Base-by-base conservation (phyloP, 2,329 filamentous ascomycete species). In the Colletotrichum sp. region DNA sequence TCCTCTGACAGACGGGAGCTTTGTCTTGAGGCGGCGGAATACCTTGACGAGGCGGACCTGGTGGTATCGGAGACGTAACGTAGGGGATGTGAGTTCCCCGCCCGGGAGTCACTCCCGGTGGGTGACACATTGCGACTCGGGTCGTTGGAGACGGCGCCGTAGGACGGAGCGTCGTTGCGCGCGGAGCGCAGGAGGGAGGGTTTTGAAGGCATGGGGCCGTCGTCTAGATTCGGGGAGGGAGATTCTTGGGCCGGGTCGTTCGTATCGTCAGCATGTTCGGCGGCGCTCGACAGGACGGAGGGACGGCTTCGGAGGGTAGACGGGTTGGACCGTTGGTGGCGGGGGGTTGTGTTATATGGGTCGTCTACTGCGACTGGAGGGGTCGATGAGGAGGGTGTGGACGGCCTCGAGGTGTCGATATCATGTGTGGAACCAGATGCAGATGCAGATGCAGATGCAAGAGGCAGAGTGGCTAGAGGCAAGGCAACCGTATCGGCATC, bases 1-100 rank as follows among this genome's bases (percentile, higher is more conserved):
- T 90, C 89, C 57, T 89, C 87, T 6, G 90, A 90, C 28, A 83
- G 73, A 55, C 84, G 80, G 9, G 81, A 83, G n/a, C 81, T 84
- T 15, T 84, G 83, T 63, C 82, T 81, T 10, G 83, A 83, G 18
- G 79, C 68, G 21, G 75, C 75, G 34, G 84, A 86, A 24, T 81
- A 84, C 49, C 71, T 76, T 49, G 72, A 77, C 8, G 72, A 70
- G 10, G 81, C 78, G 62, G 85, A 85, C 34, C 80, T 80, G 76
- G 81, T 80, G 60, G 82, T 82, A 44, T 84, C 84, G 77, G 83
- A 78, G 57, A 84, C 82, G 64, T 82, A 80, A 49, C 84, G 83
- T 44, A 85, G 80, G 34, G 80, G 82, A 59, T 83, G 85, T 59
- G 81, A 75, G 65, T 82, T 80, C 12, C 80, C 81, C 24, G 80